These are phyloP conservation scores for Petunia hybrid DNA, from an alignment of 305 asterid species.

Conservation along the genomic window DNA sequence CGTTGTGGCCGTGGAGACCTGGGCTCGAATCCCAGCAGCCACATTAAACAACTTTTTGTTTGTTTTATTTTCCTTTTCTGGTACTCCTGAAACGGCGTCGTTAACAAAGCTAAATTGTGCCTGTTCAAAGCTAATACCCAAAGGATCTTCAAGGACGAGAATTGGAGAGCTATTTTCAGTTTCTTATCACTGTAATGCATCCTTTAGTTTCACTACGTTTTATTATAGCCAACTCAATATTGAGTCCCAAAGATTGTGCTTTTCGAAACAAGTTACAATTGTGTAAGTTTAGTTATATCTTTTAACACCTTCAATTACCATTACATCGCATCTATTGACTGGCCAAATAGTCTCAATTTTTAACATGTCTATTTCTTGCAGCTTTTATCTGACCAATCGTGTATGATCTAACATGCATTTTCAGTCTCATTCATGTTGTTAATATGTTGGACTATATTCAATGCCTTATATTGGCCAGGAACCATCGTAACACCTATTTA, in stretches of 20 bases:
- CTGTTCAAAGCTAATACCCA: no score
- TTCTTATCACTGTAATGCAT: no score
- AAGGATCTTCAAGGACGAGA: no score
- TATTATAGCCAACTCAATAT: neutral
- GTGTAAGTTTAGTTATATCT: neutral
- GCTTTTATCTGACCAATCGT: neutral
- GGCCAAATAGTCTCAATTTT: neutral
- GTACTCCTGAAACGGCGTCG: no score
- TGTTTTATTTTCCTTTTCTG: no score
- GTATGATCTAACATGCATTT: neutral
- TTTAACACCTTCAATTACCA: neutral
- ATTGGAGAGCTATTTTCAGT: no score
- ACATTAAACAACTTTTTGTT: constrained; percentile 38
- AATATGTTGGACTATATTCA: neutral
- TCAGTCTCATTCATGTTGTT: neutral
- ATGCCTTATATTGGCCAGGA: neutral
- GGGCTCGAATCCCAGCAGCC: constrained; percentile 99
- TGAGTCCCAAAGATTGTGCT: neutral
- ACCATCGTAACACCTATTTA: no score
- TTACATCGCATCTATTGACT: neutral
- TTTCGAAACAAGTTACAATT: neutral
- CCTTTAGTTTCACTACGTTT: no score
- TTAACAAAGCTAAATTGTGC: no score
- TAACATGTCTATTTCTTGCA: neutral
- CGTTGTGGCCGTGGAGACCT: constrained; percentile 99